Evolutionary conservation across 2,329 filamentous ascomycete genomes (phyloP).

Genomic region (Penicillium digitatum): DNA sequence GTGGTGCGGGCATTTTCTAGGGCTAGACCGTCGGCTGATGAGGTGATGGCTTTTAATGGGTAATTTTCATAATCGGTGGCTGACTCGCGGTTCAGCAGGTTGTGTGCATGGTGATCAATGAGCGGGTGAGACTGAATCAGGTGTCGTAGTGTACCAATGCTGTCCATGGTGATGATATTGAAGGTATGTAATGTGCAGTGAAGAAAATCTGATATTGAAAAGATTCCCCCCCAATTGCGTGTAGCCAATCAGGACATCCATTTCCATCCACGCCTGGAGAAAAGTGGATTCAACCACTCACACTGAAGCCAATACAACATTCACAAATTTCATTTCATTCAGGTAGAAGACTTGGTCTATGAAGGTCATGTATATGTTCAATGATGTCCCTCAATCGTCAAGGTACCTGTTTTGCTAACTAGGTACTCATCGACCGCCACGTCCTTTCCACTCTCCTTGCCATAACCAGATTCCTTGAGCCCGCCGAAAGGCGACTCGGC

Average conservation of each 20-base stretch:
- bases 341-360: neutral
- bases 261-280: neutral
- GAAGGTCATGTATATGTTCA: conserved; percentile 20
- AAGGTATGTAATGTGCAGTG: neutral
- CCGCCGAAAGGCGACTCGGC: conserved; percentile 65
- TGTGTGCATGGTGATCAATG: conserved; percentile 50
- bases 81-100: conserved; percentile 36
- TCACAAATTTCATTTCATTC: neutral
- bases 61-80: conserved; percentile 35
- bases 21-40: conserved; percentile 68
- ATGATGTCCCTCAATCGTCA: conserved; percentile 57
- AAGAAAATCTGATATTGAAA: neutral
- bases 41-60: conserved; percentile 61
- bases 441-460: conserved; percentile 64
- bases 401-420: conserved; percentile 62
- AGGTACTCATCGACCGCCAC: conserved; percentile 61
- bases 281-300: neutral
- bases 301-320: neutral
- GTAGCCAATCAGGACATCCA: neutral
- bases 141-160: conserved; percentile 31
- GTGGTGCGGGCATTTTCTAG: conserved; percentile 59
- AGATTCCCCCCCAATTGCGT: neutral
- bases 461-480: conserved; percentile 65
- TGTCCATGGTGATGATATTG: conserved; percentile 18
- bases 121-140: conserved; percentile 41